Evolutionary conservation across 192 early-diverging fungal species (phyloP).

Genomic region (Coemansia sp.): DNA sequence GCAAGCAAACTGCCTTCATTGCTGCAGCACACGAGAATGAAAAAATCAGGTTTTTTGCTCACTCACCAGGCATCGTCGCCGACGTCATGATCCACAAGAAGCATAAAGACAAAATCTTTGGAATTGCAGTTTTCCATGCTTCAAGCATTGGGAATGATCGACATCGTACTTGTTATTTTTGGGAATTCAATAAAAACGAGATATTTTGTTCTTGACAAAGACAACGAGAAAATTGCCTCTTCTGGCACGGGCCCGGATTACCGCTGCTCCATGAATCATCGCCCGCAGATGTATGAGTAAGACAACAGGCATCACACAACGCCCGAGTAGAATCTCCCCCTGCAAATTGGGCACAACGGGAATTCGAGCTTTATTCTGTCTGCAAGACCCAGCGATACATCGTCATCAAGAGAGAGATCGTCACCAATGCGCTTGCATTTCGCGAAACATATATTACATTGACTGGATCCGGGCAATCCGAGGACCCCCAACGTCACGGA

Average conservation of each 20-base stretch:
- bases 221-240: too few species aligned
- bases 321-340: constrained; percentile 27
- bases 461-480: constrained; percentile 25
- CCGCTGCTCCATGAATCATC: too few species aligned
- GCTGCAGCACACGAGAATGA: too few species aligned
- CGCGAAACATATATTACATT: constrained; percentile 37
- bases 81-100: neutral
- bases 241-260: too few species aligned
- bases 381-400: constrained; percentile 1
- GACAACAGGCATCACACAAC: constrained; percentile 7
- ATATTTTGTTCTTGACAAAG: too few species aligned
- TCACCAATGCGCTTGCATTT: constrained; percentile 14
- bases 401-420: neutral
- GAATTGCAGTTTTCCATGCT: neutral
- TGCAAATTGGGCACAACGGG: constrained; percentile 35
- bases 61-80: too few species aligned
- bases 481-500: constrained; percentile 34
- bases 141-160: too few species aligned
- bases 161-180: neutral
- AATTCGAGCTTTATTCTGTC: constrained; percentile 14
- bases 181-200: neutral
- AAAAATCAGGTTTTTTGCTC: neutral
- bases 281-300: too few species aligned
- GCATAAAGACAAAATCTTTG: neutral
- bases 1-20: too few species aligned